Evolutionary conservation across 2,329 filamentous ascomycete species (phyloP).

Genomic region (Paecilomyces fulvus): DNA sequence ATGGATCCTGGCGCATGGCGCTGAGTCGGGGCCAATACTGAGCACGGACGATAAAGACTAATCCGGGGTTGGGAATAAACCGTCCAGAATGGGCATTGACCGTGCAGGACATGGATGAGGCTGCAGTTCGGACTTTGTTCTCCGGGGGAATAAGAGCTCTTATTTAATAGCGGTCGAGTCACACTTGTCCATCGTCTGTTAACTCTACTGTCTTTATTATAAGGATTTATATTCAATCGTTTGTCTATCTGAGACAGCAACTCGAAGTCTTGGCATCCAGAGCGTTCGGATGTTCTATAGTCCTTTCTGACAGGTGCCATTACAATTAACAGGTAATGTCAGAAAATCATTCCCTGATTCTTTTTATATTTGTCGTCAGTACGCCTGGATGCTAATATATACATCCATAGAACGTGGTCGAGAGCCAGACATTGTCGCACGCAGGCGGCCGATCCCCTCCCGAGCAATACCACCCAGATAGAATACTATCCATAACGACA

Average conservation of each 20-base stretch:
- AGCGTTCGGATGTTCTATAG: no score
- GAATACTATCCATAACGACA: no score
- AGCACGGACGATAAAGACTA: neutral
- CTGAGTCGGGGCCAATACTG: neutral
- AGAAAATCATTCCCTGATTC: neutral
- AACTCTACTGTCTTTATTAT: no score
- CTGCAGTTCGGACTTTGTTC: neutral
- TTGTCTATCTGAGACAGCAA: no score
- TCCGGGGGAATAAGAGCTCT: neutral
- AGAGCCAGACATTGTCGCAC: neutral
- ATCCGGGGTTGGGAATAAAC: neutral
- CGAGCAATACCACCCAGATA: no score
- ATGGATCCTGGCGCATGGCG: neutral
- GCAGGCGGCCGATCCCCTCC: neutral
- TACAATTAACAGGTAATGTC: neutral
- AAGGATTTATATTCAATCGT: no score
- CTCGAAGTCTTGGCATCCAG: no score
- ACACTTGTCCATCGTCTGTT: neutral
- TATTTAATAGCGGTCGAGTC: neutral
- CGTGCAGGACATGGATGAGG: neutral
- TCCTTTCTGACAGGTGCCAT: neutral
- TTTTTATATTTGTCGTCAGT: neutral
- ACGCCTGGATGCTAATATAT: neutral
- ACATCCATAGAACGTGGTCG: neutral
- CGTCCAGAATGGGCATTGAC: neutral